Percentiles rank a stretch among this genome's conserved stretches.
Conservation (phyloP, 192 early-diverging fungal species). For the Entomortierella parvispora region DNA sequence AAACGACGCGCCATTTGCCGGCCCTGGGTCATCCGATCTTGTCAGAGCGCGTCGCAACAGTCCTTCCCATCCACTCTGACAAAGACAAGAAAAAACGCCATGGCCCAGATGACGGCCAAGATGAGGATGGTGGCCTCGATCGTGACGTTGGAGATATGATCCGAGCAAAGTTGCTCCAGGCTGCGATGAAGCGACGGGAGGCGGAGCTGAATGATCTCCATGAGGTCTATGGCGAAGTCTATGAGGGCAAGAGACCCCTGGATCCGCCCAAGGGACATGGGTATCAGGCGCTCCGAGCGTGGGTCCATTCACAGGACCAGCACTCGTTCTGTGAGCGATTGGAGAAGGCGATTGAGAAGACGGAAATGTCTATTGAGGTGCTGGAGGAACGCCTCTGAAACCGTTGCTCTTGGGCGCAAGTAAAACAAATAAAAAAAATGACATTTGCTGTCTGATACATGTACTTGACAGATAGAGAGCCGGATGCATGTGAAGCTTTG, state of each 20-base stretch:
- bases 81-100: not conserved
- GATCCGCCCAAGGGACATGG: slow-evolving; percentile 3
- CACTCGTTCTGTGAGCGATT: slow-evolving; percentile 5
- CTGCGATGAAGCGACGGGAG: not conserved
- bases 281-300: slow-evolving; percentile 1
- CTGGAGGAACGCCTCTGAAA: slow-evolving; percentile 11
- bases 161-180: not conserved
- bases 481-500: no score
- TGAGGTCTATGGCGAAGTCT: not conserved
- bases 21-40: not conserved
- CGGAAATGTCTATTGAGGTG: not conserved
- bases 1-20: no score
- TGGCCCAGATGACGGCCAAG: not conserved
- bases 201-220: slow-evolving; percentile 6
- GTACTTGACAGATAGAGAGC: no score
- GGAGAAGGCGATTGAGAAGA: slow-evolving; percentile 8
- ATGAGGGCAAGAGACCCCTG: slow-evolving; percentile 14
- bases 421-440: not conserved
- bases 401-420: not conserved
- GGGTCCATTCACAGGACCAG: slow-evolving; percentile 9
- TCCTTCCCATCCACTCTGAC: not conserved
- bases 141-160: not conserved
- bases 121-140: not conserved
- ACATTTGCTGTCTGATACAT: slow-evolving; percentile 5
- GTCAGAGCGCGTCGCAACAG: not conserved